Evolutionary conservation across 108 stramenopile genomes (phyloP), one percentile per base, ranked within the genome.

Genomic region (Conticribra weissflogii): DNA sequence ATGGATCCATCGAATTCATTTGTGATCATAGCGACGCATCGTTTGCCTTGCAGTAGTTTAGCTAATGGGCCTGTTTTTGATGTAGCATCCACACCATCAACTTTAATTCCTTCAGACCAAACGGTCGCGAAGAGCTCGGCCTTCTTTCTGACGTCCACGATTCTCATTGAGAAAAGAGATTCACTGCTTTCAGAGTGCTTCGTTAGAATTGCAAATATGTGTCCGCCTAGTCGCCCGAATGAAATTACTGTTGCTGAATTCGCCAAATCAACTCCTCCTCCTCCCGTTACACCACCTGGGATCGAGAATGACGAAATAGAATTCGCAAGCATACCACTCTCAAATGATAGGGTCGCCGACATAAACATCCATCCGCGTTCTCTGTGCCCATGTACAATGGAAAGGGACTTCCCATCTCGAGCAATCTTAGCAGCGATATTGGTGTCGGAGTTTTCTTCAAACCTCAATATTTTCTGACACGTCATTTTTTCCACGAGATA

Each of bases 1-100:
- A 80, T 55, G 28, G 67, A 80, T 63, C 71, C 79, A 73, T 80
- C 59, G 2, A 63, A 33, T 53, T 68, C 71, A 59, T 68, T 80
- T 17, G 79, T 80, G 19, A 80, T 34, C 79, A 80, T 80, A 18
- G 67, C 54, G 55, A 44, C 61, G 57, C 79, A 80, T 44, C 50
- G 54, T 51, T 64, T 80, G 34, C 45, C 72, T 21, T 44, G 33
- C n/a, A 80, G 48, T 55, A 68, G 63, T 68, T 63, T 73, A 33
- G 45, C 46, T 30, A 72, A 36, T 19, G 27, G 47, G 44, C 16
- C 28, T 12, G 54, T 48, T 8, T 33, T 61, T 31, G 18, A 19
- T 25, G n/a, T 66, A 16, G 56, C 3, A 17, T n/a, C 18, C 0
- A 30, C 44, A 9, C 46, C 56, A 22, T 64, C 47, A 30, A 27